Evolutionary conservation across 306 rosid species (phyloP).

Genomic region (Sesbania bispinosa): DNA sequence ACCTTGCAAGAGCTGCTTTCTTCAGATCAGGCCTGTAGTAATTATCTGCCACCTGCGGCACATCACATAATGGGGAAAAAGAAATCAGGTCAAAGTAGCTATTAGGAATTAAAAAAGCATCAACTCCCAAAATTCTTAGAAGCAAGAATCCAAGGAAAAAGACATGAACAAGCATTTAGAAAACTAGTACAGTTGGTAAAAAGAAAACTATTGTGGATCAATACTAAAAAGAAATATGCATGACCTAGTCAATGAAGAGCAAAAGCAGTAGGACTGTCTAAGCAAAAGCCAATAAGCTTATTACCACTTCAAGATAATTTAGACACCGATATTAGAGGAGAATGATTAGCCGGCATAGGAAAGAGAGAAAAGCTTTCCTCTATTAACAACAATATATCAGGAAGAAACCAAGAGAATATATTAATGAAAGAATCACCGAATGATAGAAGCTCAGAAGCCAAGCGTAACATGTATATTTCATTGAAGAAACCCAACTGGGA

Average conservation of each 20-base stretch:
- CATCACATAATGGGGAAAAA: background rate
- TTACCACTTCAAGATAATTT: background rate
- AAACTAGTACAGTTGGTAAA: background rate
- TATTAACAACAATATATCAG: no score
- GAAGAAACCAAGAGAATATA: background rate
- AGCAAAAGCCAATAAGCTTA: background rate
- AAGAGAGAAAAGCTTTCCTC: background rate
- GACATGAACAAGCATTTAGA: background rate
- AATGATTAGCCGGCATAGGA: background rate
- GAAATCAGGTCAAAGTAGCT: background rate
- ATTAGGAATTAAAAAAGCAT: background rate
- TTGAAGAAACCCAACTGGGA: conserved; percentile 26
- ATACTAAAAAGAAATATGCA: background rate
- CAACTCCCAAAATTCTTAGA: background rate
- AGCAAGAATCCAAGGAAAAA: background rate
- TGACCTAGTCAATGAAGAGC: background rate
- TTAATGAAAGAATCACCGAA: background rate
- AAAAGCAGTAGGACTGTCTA: no score
- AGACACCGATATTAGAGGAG: background rate
- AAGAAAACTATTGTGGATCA: background rate
- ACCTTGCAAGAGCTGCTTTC: conserved; percentile 83
- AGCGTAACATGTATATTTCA: conserved; percentile 55
- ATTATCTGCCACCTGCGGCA: conserved; percentile 57
- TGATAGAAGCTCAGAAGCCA: conserved; percentile 55
- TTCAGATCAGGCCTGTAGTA: conserved; percentile 82